phyloP scores from a whole-genome alignment of 768 basidiomycete genomes.

The Rubroboletus satanas region DNA sequence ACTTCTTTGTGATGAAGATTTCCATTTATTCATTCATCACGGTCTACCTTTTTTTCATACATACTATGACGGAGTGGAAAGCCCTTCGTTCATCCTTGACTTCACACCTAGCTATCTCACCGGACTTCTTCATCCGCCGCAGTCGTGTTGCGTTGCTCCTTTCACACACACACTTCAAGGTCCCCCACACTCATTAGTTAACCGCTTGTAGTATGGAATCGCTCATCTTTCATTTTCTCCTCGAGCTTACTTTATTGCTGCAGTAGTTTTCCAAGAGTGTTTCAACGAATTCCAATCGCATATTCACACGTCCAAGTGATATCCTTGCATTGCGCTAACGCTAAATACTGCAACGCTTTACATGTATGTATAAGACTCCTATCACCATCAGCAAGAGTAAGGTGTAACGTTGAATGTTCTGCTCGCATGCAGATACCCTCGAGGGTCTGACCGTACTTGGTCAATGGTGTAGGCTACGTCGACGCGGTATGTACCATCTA shows the following conservation, averaged over 20 bases:
- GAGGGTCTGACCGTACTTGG: conserved; percentile 51
- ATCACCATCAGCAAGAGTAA: neutral
- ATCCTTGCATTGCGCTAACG: neutral
- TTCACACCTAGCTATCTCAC: conserved; percentile 16
- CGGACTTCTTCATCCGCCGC: conserved; percentile 14
- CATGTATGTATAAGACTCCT: neutral
- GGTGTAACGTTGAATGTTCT: conserved; percentile 14
- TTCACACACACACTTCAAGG: conserved; percentile 5
- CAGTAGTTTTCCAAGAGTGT: conserved; percentile 20
- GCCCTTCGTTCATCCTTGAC: conserved; percentile 13
- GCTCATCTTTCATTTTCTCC: conserved; percentile 8
- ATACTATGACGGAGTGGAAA: conserved; percentile 24
- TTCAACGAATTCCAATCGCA: conserved; percentile 9
- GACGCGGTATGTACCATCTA: conserved; percentile 42
- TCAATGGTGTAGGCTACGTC: conserved; percentile 50
- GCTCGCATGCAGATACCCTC: conserved; percentile 29
- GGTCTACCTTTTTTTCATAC: conserved; percentile 22
- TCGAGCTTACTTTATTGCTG: conserved; percentile 22
- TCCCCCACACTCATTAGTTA: conserved; percentile 23
- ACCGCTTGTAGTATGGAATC: conserved; percentile 26
- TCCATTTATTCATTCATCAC: conserved; percentile 11
- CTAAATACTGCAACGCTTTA: neutral
- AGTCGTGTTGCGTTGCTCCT: conserved; percentile 4
- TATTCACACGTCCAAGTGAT: conserved; percentile 15
- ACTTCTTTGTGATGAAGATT: conserved; percentile 15